phyloP scores from a whole-genome alignment of 1,284 basidiomycete species.

The Pseudozyma pruni region DNA sequence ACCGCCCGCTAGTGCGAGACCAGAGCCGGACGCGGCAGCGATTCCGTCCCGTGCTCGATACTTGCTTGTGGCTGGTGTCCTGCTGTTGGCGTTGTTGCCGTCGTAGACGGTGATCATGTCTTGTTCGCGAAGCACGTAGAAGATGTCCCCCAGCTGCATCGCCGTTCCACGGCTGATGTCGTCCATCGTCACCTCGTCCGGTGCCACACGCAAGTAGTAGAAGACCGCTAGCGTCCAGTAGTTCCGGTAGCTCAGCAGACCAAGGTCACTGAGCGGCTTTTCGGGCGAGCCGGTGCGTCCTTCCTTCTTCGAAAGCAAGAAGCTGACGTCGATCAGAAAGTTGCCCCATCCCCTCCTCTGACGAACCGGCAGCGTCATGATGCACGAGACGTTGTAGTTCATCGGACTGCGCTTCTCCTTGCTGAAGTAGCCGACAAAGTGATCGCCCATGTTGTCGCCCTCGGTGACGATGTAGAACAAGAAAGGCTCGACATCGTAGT shows the following conservation, averaged over 20 bases:
- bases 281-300: conserved; percentile 96
- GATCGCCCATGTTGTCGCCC: conserved; percentile 85
- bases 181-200: conserved; percentile 67
- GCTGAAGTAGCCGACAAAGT: conserved; percentile 98
- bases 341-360: conserved; percentile 92
- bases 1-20: neutral
- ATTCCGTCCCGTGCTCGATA: conserved; percentile 43
- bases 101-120: conserved; percentile 77
- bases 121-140: conserved; percentile 79
- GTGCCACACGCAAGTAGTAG: conserved; percentile 64
- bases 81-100: conserved; percentile 44
- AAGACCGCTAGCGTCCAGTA: conserved; percentile 96
- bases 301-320: conserved; percentile 94
- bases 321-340: conserved; percentile 84
- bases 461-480: conserved; percentile 98
- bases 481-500: conserved; percentile 99
- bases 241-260: conserved; percentile 89
- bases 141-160: conserved; percentile 90
- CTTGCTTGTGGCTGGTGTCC: conserved; percentile 53
- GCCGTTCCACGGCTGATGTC: conserved; percentile 88
- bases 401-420: conserved; percentile 97
- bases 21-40: conserved; percentile 5
- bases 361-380: conserved; percentile 96
- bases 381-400: conserved; percentile 94
- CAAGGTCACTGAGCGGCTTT: conserved; percentile 95